These are phyloP conservation scores for Scenedesmus sp. DNA, from an alignment of 163 green algal species.

Conservation along the genomic window DNA sequence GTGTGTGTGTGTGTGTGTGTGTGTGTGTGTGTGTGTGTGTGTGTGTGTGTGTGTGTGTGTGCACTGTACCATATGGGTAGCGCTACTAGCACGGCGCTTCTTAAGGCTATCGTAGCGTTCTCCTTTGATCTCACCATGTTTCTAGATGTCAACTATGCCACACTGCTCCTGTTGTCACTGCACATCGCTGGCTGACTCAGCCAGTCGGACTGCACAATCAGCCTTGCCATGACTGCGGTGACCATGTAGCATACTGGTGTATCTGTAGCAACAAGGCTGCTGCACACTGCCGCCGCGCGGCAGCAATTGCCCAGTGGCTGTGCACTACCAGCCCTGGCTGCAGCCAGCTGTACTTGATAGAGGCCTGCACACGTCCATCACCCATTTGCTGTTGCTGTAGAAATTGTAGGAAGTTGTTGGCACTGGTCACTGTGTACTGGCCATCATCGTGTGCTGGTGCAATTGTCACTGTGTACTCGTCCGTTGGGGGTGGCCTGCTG, in stretches of 20 bases:
- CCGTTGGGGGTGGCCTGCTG: too few relatives aligned
- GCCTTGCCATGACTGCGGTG: background rate
- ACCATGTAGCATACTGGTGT: background rate
- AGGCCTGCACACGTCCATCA: background rate
- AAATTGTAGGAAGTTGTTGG: too few relatives aligned
- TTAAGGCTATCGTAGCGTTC: too few relatives aligned
- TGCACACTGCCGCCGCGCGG: background rate
- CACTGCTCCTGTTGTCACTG: too few relatives aligned
- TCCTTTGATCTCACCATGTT: too few relatives aligned
- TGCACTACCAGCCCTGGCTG: background rate
- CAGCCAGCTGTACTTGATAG: background rate
- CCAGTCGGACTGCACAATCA: too few relatives aligned
- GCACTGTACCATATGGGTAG: background rate
- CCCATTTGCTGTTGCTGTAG: too few relatives aligned
- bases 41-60: background rate
- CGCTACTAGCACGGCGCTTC: too few relatives aligned
- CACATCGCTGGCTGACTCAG: background rate
- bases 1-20: background rate
- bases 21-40: background rate
- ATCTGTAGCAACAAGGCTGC: background rate
- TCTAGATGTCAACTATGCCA: too few relatives aligned
- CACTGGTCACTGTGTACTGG: too few relatives aligned
- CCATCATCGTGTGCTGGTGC: too few relatives aligned
- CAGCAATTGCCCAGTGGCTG: background rate
- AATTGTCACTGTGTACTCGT: too few relatives aligned